Conservation (phyloP, 2,329 filamentous ascomycete species). For the Sporothrix mexicana region DNA sequence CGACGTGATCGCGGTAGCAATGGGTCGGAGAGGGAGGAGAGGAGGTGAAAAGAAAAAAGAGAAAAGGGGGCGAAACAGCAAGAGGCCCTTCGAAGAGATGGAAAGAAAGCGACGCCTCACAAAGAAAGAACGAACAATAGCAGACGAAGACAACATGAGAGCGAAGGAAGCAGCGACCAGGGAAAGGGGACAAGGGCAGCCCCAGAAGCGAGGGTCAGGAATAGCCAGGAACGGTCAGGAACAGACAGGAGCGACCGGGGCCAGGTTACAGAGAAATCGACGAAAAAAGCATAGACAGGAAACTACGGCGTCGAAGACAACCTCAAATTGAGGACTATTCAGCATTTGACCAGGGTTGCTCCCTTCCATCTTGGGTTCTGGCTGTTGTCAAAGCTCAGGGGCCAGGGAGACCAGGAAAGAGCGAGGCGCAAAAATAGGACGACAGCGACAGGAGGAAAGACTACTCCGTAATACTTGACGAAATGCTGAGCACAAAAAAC, state of each 20-base stretch:
- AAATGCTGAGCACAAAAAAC: neutral
- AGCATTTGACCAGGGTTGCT: conserved; percentile 10
- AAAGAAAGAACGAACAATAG: conserved; percentile 13
- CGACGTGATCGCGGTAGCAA: conserved; percentile 16
- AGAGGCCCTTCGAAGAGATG: neutral
- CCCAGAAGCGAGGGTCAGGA: conserved; percentile 18
- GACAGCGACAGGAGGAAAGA: neutral
- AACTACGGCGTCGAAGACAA: neutral
- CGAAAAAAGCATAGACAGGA: neutral
- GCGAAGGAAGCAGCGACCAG: conserved; percentile 7
- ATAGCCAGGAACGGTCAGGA: conserved; percentile 20
- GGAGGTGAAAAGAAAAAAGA: neutral
- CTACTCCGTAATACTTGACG: too few relatives aligned
- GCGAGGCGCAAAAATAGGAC: neutral
- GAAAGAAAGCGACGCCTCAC: neutral
- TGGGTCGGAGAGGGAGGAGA: neutral
- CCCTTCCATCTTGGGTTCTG: conserved; percentile 19
- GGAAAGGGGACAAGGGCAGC: neutral
- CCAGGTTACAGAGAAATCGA: neutral
- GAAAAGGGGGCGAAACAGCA: neutral
- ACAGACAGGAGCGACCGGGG: conserved; percentile 25
- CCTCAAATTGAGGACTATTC: neutral
- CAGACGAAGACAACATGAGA: neutral
- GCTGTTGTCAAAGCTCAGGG: conserved; percentile 14
- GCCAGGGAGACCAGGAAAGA: neutral